Conservation (phyloP, 495 filamentous ascomycete genomes). For the Aspergillus affinis region DNA sequence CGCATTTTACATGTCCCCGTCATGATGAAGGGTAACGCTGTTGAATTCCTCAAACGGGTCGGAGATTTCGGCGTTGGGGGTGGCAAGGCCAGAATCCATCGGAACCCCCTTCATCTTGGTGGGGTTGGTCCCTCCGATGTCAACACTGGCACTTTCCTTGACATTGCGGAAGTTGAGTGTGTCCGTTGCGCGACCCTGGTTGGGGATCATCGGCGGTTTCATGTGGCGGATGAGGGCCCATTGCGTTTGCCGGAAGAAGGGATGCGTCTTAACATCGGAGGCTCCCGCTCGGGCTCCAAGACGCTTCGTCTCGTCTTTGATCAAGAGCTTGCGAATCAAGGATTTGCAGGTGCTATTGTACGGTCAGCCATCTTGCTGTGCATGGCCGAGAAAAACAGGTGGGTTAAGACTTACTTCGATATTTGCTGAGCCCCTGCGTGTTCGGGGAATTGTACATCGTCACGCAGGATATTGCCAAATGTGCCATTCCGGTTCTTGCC, state of each 20-base stretch:
- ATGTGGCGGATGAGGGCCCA: slow-evolving; percentile 96
- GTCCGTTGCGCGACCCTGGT: slow-evolving; percentile 87
- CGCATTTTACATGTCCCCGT: slow-evolving; percentile 61
- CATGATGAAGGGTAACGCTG: slow-evolving; percentile 95
- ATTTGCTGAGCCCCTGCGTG: slow-evolving; percentile 79
- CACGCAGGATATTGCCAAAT: slow-evolving; percentile 93
- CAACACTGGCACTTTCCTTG: slow-evolving; percentile 94
- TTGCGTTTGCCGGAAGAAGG: slow-evolving; percentile 93
- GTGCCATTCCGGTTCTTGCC: slow-evolving; percentile 98
- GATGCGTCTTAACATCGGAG: slow-evolving; percentile 93
- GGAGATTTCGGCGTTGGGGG: slow-evolving; percentile 77
- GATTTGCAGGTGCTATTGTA: slow-evolving; percentile 82
- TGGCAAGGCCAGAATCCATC: slow-evolving; percentile 79
- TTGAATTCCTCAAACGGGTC: slow-evolving; percentile 99
- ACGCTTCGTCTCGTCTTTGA: slow-evolving; percentile 95
- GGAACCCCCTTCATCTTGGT: slow-evolving; percentile 73
- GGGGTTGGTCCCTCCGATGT: slow-evolving; percentile 66
- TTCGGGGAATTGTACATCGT: slow-evolving; percentile 94
- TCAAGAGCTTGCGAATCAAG: slow-evolving; percentile 91
- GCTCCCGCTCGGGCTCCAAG: slow-evolving; percentile 93
- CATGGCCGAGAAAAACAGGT: neutral
- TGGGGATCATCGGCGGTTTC: slow-evolving; percentile 98
- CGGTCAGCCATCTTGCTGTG: slow-evolving; percentile 5
- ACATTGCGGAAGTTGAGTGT: slow-evolving; percentile 97
- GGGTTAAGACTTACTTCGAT: slow-evolving; percentile 70